Base-by-base conservation (phyloP, 352 stramenopile genomes). In the Phytophthora vignae region DNA sequence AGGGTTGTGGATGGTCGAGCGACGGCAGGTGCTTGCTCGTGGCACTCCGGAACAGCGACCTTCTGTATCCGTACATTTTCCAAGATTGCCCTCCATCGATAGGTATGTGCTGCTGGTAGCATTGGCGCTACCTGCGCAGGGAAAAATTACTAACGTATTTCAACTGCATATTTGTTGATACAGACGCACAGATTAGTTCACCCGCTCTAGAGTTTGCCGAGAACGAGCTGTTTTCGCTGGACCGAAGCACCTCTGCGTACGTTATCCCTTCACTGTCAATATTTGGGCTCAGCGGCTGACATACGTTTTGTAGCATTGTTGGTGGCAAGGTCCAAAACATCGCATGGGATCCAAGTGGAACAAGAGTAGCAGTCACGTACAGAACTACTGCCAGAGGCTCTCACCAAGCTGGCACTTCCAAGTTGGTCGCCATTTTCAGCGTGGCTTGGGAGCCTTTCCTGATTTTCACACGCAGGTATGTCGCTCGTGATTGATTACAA, bases 21-120 rank as follows among this genome's bases (percentile, higher is more conserved):
- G 82, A 95, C 62, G 88, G 88, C 14, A 78, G 76, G 1, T 93
- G 83, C 53, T 48, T 95, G 40, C 76, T 95, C 22, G 78, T 95
- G n/a, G 83, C 77, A 2, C 81, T 83, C 27, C 83, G 81, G 15
- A 90, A 91, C 58, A 83, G 62, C 21, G 60, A 74, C 6, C 73
- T 87, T 3, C 73, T 95, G 58, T 93, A 89, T 42, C 85, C 85
- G n/a, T 95, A 95, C 59, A 76, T 85, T 29, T 93, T 95, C 53
- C 74, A 82, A 50, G 75, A 74, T 29, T 77, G 66, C 6, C 85
- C 83, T 48, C 88, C 88, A 19, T 76, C 77, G 7, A 87, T 93
- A 68, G 85, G 88, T 93, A 73, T 42, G 63, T 63, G 4, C 17
- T 36, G 5, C 5, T 46, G 33, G 17, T 53, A 11, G 14, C 40